Evolutionary conservation across 177 flowering plant genomes (phyloP).

Genomic region (Telopea speciosissima): DNA sequence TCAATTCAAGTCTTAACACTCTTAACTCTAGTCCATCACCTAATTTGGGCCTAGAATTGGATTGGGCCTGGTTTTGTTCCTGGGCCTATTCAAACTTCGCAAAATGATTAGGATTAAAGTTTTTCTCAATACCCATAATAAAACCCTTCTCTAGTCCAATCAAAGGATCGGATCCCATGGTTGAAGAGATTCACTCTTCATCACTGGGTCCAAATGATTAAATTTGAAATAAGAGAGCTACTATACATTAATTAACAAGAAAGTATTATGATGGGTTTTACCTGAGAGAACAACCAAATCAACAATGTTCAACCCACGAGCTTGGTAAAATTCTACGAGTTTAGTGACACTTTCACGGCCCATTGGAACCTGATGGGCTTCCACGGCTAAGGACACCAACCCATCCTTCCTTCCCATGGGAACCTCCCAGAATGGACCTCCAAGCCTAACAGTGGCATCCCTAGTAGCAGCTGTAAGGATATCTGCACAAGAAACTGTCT

Average conservation of each 20-base stretch:
- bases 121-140: too few species aligned
- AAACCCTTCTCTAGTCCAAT: too few species aligned
- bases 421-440: constrained; percentile 71
- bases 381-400: constrained; percentile 44
- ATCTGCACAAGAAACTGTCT: constrained; percentile 75
- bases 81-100: too few species aligned
- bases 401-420: constrained; percentile 80
- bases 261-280: constrained; percentile 10
- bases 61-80: too few species aligned
- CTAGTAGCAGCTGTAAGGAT: constrained; percentile 65
- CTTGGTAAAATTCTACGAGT: constrained; percentile 56
- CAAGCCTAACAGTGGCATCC: constrained; percentile 49
- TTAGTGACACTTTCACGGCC: constrained; percentile 57
- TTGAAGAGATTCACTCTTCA: too few species aligned
- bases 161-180: too few species aligned
- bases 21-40: too few species aligned
- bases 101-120: too few species aligned
- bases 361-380: constrained; percentile 52
- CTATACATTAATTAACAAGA: neutral
- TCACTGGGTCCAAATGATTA: too few species aligned
- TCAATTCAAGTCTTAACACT: too few species aligned
- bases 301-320: constrained; percentile 51
- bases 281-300: constrained; percentile 83
- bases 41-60: too few species aligned
- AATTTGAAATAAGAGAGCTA: neutral